Evolutionary conservation across 169 alveolate species (phyloP).

Genomic region (Ichthyophthirius multifiliis): DNA sequence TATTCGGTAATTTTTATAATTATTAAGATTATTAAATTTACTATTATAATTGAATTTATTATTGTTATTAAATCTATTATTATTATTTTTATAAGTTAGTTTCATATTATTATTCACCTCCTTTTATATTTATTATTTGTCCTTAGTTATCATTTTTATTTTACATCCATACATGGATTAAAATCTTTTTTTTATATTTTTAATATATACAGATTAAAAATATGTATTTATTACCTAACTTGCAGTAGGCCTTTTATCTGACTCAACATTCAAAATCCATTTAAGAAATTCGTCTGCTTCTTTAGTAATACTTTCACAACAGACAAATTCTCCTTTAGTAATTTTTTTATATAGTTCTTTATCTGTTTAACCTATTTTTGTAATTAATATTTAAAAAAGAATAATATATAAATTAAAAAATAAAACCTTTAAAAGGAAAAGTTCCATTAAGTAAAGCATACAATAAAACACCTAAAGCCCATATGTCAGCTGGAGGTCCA

Average conservation of each 20-base stretch:
- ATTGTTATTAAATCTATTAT: neutral
- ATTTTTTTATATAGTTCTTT: conserved; percentile 69
- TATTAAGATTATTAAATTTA: neutral
- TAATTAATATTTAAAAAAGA: neutral
- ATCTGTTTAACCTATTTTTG: conserved; percentile 46
- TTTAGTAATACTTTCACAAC: conserved; percentile 37
- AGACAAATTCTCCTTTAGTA: conserved; percentile 37
- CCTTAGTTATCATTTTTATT: neutral
- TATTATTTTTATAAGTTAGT: neutral
- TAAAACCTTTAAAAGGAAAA: conserved; percentile 72
- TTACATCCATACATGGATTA: conserved; percentile 6
- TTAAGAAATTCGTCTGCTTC: conserved; percentile 32
- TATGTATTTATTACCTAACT: conserved; percentile 1
- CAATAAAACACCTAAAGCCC: conserved; percentile 85
- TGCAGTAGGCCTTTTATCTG: conserved; percentile 46
- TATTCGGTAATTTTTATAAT: neutral
- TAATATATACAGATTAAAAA: neutral
- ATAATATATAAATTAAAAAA: neutral
- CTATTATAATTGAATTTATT: neutral
- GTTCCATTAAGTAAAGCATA: conserved; percentile 72
- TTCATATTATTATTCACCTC: neutral
- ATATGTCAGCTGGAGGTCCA: conserved; percentile 82
- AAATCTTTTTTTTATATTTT: neutral
- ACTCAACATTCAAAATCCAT: conserved; percentile 35
- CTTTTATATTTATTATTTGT: neutral